Evolutionary conservation across 2,329 filamentous ascomycete genomes (phyloP), one percentile per base, ranked within the genome.

Genomic region (Exophiala viscosa): DNA sequence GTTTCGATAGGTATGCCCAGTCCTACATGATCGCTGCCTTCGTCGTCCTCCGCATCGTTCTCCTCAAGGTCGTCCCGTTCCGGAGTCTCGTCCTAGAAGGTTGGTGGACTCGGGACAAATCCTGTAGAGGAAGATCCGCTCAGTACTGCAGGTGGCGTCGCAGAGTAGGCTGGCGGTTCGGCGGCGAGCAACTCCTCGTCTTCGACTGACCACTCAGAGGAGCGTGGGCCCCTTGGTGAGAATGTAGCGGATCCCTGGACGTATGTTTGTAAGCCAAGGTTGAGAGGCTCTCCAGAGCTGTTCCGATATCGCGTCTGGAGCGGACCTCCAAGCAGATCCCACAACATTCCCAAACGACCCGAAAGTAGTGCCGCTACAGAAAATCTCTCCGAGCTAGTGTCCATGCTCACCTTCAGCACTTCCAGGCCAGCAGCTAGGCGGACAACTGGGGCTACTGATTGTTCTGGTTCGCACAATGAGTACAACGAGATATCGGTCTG

Each of bases 371-470:
- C 76, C 13, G 82, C 83, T 46, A 86, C 70, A 5, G 80, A 74
- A 59, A 80, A 74, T 39, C 75, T 73, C 7, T 77, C 70, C 2
- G 73, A 76, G 3, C 78, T 83, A 0, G 80, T 81, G 64, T 86
- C 82, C 75, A 87, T 84, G 56, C 80, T 81, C 60, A 82, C 79
- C 2, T 77, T 75, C 5, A 87, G 64, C 2, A 86, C 77, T 40
- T 76, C 70, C 13, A 74, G 70, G 10, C 81, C 81, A 60, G 83
- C 86, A 11, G 76, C 64, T 9, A 87, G 74, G 36, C 70, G 77
- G 1, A 80, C 74, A 13, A 82, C 65, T 1, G 76, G 77, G 39
- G 69, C 57, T 49, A 79, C 47, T 62, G 59, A 52, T 69, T 59
- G 54, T 20, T 55, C 56, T 3, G 63, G 58, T 50, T 53, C 44